A percentile compares a stretch with the other conserved stretches of the same genome.
phyloP scores from a whole-genome alignment of 352 stramenopile species.

The Phytophthora colocasiae region DNA sequence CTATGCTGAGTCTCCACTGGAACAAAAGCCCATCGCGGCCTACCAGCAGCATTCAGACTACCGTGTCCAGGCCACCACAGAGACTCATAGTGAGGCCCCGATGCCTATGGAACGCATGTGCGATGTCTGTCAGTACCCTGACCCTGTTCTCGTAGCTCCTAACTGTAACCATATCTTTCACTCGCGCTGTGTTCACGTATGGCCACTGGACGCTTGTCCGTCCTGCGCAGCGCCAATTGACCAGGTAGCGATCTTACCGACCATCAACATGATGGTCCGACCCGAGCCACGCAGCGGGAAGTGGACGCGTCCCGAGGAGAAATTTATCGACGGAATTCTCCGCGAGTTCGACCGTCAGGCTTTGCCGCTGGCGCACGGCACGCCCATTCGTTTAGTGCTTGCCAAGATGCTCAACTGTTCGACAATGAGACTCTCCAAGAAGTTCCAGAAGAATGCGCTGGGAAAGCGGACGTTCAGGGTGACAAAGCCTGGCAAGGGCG shows the following conservation, averaged over 20 bases:
- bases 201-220: slow-evolving; percentile 72
- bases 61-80: slow-evolving; percentile 15
- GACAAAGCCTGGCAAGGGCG: slow-evolving; percentile 67
- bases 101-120: slow-evolving; percentile 51
- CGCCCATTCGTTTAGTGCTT: slow-evolving; percentile 82
- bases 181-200: slow-evolving; percentile 85
- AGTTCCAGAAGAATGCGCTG: slow-evolving; percentile 91
- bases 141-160: slow-evolving; percentile 76
- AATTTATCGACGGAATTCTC: slow-evolving; percentile 87
- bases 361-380: slow-evolving; percentile 83
- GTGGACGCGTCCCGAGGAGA: slow-evolving; percentile 86
- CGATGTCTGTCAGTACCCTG: slow-evolving; percentile 80
- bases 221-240: slow-evolving; percentile 64
- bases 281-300: slow-evolving; percentile 80
- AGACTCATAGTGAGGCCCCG: slow-evolving; percentile 3
- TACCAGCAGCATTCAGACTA: slow-evolving; percentile 37
- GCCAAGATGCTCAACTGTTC: slow-evolving; percentile 90
- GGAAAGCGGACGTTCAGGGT: slow-evolving; percentile 88
- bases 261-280: slow-evolving; percentile 77
- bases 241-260: slow-evolving; percentile 65
- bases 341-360: slow-evolving; percentile 81
- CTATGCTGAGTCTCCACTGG: slow-evolving; percentile 37
- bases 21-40: slow-evolving; percentile 41
- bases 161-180: slow-evolving; percentile 87
- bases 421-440: slow-evolving; percentile 90